phyloP scores from a whole-genome alignment of 2,329 filamentous ascomycete genomes.

The Fusarium sp. region DNA sequence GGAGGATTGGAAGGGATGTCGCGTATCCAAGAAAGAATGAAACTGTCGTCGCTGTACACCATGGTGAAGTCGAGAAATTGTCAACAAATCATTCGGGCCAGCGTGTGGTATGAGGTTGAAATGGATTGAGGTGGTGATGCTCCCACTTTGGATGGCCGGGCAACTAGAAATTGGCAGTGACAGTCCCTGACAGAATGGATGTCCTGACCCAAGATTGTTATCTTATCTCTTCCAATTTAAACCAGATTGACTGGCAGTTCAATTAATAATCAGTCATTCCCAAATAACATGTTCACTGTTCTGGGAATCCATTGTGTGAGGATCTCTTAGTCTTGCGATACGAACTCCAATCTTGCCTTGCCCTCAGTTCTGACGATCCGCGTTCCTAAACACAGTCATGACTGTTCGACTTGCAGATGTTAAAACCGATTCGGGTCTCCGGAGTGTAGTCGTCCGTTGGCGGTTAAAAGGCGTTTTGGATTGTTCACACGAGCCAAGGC shows the following conservation, averaged over 20 bases:
- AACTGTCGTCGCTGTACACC: not conserved
- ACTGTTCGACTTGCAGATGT: accelerated
- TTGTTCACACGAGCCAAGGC: not conserved
- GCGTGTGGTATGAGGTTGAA: not conserved
- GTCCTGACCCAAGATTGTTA: not conserved
- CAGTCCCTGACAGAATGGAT: not conserved
- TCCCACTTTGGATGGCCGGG: not conserved
- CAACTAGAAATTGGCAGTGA: not conserved
- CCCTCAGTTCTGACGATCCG: accelerated
- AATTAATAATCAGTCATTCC: not conserved
- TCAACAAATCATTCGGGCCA: too few relatives aligned
- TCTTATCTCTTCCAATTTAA: not conserved
- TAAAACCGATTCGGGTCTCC: not conserved
- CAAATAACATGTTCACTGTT: not conserved
- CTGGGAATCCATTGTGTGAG: too few relatives aligned
- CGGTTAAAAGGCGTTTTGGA: not conserved
- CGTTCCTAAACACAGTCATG: accelerated
- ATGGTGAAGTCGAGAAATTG: not conserved
- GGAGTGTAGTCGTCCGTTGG: not conserved
- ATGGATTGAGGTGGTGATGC: not conserved
- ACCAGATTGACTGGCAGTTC: not conserved
- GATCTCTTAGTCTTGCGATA: too few relatives aligned
- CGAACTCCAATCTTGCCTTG: not conserved
- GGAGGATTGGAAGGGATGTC: not conserved
- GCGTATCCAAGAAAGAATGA: not conserved